These are phyloP conservation scores for Annona squamosa DNA, from an alignment of 164 flowering plant genomes.

Conservation along the genomic window DNA sequence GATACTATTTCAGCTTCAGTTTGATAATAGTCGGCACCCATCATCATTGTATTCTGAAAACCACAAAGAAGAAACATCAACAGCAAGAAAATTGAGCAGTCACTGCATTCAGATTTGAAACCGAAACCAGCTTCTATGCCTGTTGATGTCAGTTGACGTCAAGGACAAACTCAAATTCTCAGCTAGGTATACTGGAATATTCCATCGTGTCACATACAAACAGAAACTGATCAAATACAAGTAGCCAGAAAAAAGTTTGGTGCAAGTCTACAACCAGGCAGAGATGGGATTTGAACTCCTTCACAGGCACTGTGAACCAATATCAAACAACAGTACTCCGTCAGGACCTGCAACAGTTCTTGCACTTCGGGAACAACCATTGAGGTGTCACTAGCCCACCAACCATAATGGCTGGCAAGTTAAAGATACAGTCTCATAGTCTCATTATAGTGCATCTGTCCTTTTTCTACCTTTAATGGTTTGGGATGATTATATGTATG, in stretches of 20 bases:
- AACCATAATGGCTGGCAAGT: neutral
- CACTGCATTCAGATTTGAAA: neutral
- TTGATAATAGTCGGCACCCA: constrained; percentile 98
- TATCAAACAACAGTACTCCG: no score
- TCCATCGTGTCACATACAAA: neutral
- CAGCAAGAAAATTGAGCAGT: neutral
- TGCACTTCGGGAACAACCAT: neutral
- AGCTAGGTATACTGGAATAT: neutral
- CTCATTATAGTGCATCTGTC: neutral
- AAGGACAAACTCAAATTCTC: neutral
- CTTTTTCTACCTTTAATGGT: neutral
- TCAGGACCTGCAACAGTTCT: neutral
- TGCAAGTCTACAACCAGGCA: neutral
- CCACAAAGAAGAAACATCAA: neutral
- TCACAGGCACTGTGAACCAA: no score
- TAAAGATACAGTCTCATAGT: neutral
- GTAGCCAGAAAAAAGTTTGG: neutral
- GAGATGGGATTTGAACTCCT: no score
- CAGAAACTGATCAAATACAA: neutral
- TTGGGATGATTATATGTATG: no score
- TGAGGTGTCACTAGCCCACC: neutral
- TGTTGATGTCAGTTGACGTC: neutral
- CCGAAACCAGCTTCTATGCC: neutral
- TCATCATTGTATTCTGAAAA: constrained; percentile 92
- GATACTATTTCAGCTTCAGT: constrained; percentile 92